Evolutionary conservation across 768 basidiomycete genomes (phyloP), one percentile per base, ranked within the genome.

Genomic region (Auricularia sp.): DNA sequence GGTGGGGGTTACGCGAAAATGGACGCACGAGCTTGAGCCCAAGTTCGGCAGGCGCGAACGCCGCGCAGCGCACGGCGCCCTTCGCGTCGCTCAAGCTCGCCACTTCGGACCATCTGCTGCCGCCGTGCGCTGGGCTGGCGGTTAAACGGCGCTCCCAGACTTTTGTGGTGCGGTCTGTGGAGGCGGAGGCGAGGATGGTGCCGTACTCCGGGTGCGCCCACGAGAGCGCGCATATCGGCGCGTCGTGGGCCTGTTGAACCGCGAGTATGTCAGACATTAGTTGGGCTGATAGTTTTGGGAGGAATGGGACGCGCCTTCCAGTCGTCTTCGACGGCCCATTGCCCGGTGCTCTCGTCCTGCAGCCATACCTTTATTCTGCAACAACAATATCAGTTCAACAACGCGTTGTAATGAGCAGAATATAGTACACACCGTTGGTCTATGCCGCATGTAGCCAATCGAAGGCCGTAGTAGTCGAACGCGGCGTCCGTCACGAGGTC

Each of bases 141-240:
- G 74, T 72, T 11, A 72, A 68, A 0, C 76, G 77, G 74, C 90
- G 84, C 72, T 95, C 91, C 93, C 93, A 98, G 16, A 99, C 83
- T 74, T 95, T 91, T 64, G 94, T 90, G 0, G 90, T 90, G 33
- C 95, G 83, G 75, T 98, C 96, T 70, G 94, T 93, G 1, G 90
- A 93, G 3, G 86, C 84, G 3, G 90, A 91, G 0, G 93, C 93
- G 64, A 98, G 79, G 62, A 97, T 83, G 1, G 86, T 83, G 3
- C 93, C 95, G 65, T 93, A 94, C 74, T 94, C 88, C 3, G 96
- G 93, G 71, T 95, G 93, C 1, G 93, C 93, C 91, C 93, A 98
- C 62, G 84, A 83, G 14, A 97, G 69, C 73, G 83, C 87, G 7
- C 92, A 84, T 43, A 97, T 81, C 0, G 95, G 86, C 16, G 93